These are phyloP conservation scores for Lactuca sativa DNA, from an alignment of 129 eudicot genomes.

Conservation along the genomic window DNA sequence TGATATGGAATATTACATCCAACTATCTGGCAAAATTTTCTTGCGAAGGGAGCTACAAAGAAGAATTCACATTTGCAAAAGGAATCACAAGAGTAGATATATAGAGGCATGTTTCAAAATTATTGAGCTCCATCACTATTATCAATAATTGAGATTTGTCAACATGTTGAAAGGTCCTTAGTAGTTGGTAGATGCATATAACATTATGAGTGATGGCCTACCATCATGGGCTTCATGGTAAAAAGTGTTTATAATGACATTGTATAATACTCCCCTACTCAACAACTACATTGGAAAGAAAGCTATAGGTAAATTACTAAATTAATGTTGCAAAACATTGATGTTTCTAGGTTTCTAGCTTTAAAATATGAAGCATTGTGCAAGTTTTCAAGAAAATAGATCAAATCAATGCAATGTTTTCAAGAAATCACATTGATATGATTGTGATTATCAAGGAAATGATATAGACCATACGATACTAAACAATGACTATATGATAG, in stretches of 20 bases:
- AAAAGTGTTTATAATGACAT: constrained; percentile 16
- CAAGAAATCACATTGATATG: background rate
- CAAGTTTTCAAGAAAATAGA: constrained; percentile 7
- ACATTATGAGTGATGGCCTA: constrained; percentile 17
- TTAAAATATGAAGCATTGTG: constrained; percentile 10
- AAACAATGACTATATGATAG: constrained; percentile 25
- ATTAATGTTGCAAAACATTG: background rate
- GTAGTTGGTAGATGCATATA: constrained; percentile 1
- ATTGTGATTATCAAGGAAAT: constrained; percentile 14
- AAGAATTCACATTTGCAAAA: background rate
- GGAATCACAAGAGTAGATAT: constrained; percentile 1
- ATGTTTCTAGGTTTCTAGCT: constrained; percentile 9
- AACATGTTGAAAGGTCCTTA: constrained; percentile 15
- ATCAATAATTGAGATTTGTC: constrained; percentile 15
- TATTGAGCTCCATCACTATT: constrained; percentile 6
- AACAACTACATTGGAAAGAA: constrained; percentile 9
- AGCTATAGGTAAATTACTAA: background rate
- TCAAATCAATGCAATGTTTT: constrained; percentile 6
- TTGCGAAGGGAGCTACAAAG: constrained; percentile 7
- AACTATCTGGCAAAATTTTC: background rate
- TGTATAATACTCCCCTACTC: constrained; percentile 8
- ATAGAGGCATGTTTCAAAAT: constrained; percentile 10
- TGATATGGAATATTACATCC: background rate
- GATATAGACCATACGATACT: constrained; percentile 3
- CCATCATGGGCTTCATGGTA: constrained; percentile 20